Conservation (phyloP, 176 grass and related monocot genomes). For the Typha latifolia region DNA sequence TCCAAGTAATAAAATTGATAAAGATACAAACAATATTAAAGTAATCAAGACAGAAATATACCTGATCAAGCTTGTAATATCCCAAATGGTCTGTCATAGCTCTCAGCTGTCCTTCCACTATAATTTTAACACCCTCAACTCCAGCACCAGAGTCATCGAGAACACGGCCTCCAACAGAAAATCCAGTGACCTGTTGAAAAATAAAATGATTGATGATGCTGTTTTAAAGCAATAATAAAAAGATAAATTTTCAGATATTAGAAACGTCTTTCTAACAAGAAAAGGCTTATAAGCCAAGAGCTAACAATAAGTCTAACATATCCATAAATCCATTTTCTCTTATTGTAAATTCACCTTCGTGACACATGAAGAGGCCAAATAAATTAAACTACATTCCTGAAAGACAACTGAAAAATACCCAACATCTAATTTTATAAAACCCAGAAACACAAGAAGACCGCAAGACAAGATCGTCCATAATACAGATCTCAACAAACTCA, state of each 20-base stretch:
- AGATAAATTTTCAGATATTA: not conserved
- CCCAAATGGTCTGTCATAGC: constrained; percentile 61
- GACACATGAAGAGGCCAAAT: not conserved
- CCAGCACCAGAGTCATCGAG: constrained; percentile 59
- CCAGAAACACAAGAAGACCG: not conserved
- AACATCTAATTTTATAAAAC: not conserved
- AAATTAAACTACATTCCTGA: not conserved
- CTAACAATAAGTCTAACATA: not conserved
- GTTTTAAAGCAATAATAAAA: not conserved
- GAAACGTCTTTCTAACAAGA: not conserved
- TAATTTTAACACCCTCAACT: constrained; percentile 68
- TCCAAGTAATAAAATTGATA: not conserved
- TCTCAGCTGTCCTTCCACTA: constrained; percentile 74
- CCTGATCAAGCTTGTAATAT: constrained; percentile 98
- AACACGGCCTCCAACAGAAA: constrained; percentile 88
- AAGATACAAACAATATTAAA: constrained; percentile 2
- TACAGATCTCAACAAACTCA: not conserved
- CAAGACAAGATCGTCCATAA: not conserved
- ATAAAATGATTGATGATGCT: not conserved
- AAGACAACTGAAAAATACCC: not conserved
- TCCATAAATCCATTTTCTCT: not conserved
- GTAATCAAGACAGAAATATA: constrained; percentile 22
- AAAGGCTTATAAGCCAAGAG: not conserved
- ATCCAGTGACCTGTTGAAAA: constrained; percentile 72
- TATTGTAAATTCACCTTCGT: not conserved